These are phyloP conservation scores for Populus hybrid DNA, from an alignment of 441 rosid genomes.

Conservation along the genomic window DNA sequence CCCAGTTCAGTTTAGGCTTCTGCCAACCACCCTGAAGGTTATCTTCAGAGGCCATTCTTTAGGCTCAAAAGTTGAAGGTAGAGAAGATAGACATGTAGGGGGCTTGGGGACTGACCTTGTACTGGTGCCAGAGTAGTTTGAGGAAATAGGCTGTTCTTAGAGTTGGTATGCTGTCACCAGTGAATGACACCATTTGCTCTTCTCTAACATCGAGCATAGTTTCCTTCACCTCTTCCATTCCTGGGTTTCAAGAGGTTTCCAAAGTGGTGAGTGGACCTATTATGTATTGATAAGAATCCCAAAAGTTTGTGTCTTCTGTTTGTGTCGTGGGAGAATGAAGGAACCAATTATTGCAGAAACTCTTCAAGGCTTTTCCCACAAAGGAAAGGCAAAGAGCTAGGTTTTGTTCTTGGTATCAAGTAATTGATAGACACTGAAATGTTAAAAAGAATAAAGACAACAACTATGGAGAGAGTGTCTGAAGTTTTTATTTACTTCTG, in stretches of 20 bases:
- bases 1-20: conserved; percentile 19
- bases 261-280: no score
- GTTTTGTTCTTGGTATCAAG: no score
- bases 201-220: conserved; percentile 33
- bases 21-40: conserved; percentile 30
- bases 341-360: no score
- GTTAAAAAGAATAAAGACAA: no score
- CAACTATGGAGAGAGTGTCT: no score
- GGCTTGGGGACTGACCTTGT: not conserved
- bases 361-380: no score
- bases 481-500: no score
- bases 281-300: no score
- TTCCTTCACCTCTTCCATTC: conserved; percentile 20
- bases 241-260: not conserved
- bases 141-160: conserved; percentile 35
- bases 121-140: conserved; percentile 16
- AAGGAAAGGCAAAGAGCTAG: no score
- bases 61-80: conserved; percentile 16
- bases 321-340: no score
- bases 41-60: conserved; percentile 15
- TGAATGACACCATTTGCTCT: conserved; percentile 30
- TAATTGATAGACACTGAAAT: no score
- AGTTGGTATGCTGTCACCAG: conserved; percentile 8
- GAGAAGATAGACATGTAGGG: conserved; percentile 11
- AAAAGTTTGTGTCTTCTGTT: no score